A percentile compares a stretch with the other conserved stretches of the same genome.
phyloP scores from a whole-genome alignment of 2,329 filamentous ascomycete species.

The Fusarium poae region DNA sequence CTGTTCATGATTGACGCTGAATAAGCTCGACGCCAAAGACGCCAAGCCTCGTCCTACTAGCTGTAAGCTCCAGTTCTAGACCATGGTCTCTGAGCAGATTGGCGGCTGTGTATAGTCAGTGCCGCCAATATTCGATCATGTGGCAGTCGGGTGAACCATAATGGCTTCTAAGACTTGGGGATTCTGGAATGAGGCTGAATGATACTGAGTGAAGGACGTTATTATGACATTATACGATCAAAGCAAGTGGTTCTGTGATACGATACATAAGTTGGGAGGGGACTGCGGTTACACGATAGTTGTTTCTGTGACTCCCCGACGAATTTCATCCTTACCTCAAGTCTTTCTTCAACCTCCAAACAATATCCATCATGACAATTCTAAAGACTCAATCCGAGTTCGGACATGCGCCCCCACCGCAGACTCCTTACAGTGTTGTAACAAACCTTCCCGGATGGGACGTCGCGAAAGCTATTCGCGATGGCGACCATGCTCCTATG shows the following conservation, averaged over 20 bases:
- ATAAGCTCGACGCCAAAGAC: neutral
- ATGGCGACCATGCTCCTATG: conserved; percentile 57
- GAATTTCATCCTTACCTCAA: neutral
- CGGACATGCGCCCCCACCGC: conserved; percentile 62
- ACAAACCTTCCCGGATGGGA: conserved; percentile 61
- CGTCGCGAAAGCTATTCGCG: conserved; percentile 54
- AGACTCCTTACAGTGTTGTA: conserved; percentile 62
- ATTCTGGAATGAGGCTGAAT: neutral
- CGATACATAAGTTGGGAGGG: neutral
- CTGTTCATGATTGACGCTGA: neutral
- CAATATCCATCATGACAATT: conserved; percentile 51
- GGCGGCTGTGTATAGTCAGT: neutral
- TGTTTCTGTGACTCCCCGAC: neutral
- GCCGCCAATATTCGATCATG: neutral
- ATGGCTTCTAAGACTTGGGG: neutral
- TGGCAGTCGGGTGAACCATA: neutral
- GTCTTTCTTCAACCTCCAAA: neutral
- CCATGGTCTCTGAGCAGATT: conserved; percentile 1
- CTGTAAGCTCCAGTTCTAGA: conserved; percentile 13
- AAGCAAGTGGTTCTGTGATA: neutral
- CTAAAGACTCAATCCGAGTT: conserved; percentile 56
- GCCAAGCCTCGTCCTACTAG: neutral
- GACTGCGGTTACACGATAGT: neutral
- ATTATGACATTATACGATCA: neutral
- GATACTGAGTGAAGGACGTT: neutral